Base-by-base conservation (phyloP, 2,329 filamentous ascomycete species). In the Pseudogymnoascus sp. region DNA sequence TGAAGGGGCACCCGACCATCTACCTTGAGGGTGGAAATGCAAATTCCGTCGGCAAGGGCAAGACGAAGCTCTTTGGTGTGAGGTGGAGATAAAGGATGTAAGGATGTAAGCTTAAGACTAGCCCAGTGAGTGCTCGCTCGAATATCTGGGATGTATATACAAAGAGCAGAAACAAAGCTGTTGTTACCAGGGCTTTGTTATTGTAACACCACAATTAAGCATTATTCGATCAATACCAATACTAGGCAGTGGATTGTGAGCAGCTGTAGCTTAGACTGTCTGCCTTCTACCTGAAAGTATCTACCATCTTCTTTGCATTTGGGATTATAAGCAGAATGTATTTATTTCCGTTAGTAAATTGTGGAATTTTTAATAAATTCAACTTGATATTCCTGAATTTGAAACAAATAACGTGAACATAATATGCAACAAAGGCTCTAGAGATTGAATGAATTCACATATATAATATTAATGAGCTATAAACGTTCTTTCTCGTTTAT, bases 1-100 rank as follows among this genome's bases (percentile, higher is more conserved):
- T 96, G 25, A 86, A 82, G 67, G 91, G 90, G 0, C 81, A 86
- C 58, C 77, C 80, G 60, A 77, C 85, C 62, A 79, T 89, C 59
- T 88, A 86, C 65, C 76, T 90, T 14, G 86, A 89, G 70, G 83
- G 86, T 60, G 78, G 79, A 35, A 62, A 62, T 8, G 61, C 65
- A 25, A 64, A 68, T 30, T 64, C 64, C 37, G 47, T 66, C 16
- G 67, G 63, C 35, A 71, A 69, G 60, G 69, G 63, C 43, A 70
- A 69, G 59, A 66, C 65, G 11, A 72, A 68, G 62, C 41, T 73
- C 5, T 72, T 72, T 61, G 71, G 71, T 1, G 63, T 73, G 16
- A 43, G 61, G 18, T 65, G 64, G 64, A 61, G 59, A 50, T 50
- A 54, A 59, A 39, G 9, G 28, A 22, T 54, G 6, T 7, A 4